Base-by-base conservation (phyloP, 1,139 yeast genomes). In the Blastobotrys aristatus region DNA sequence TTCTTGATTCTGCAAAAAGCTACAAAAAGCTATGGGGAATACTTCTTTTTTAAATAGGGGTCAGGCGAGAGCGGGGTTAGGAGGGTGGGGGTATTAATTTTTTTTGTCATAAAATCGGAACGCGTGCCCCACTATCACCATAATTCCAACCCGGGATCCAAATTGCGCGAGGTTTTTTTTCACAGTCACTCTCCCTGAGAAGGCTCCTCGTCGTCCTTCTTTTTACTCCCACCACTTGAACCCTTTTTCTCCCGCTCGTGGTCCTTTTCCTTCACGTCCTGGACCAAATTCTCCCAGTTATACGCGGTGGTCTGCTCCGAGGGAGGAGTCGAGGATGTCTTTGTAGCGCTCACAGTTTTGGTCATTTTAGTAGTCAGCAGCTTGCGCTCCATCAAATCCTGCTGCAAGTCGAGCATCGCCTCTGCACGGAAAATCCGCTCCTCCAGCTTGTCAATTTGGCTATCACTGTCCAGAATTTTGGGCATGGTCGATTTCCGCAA, bases 291-390 rank as follows among this genome's bases (percentile, higher is more conserved):
- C 24, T 16, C 24, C 38, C 38, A 34, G 3, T 34, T 18, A 18
- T 34, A 34, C 4, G 38, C 38, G 26, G 38, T 34, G 11, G 38
- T 34, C n/a, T 34, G 8, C 24, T 34, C 38, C n/a, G 38, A 34
- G 3, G 38, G 38, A 6, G 38, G 38, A n/a, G n/a, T n/a, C n/a
- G n/a, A n/a, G 2, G n/a, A 8, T 3, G 38, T 34, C 7, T 5
- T 24, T 16, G 24, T 18, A 33, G 17, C 14, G 14, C 18, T 14
- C 5, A 21, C 14, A 33, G 17, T 13, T 33, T 2, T 13, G 13
- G 22, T n/a, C 24, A 34, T 10, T 34, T 6, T 2, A 5, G 26
- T 16, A n/a, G 22, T 17, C 13, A 33, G 37, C 8, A 31, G 8
- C 37, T 33, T 33, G 13, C 22, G 11, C 3, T 6, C 22, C 7